These are phyloP conservation scores for Grosmannia serpens DNA, from an alignment of 2,329 filamentous ascomycete species.

Conservation along the genomic window DNA sequence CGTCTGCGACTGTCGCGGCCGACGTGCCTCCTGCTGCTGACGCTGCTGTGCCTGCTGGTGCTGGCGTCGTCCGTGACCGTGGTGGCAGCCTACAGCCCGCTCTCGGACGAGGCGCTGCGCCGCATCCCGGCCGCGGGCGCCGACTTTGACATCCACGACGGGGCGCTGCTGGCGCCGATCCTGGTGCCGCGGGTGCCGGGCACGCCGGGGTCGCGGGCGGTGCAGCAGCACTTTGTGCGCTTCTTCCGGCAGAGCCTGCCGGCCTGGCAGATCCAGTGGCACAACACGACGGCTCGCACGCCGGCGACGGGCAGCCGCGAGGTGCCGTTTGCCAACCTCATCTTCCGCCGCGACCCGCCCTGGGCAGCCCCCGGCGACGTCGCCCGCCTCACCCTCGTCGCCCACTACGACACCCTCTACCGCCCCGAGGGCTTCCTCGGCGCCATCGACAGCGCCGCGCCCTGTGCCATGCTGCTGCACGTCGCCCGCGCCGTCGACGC, in stretches of 20 bases:
- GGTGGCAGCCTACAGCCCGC: conserved; percentile 30
- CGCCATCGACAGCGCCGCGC: conserved; percentile 84
- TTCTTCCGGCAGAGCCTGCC: conserved; percentile 71
- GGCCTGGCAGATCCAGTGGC: conserved; percentile 67
- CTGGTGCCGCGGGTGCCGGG: conserved; percentile 81
- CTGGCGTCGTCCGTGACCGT: conserved; percentile 11
- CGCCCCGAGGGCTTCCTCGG: conserved; percentile 79
- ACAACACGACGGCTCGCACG: conserved; percentile 82
- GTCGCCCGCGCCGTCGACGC: conserved; percentile 68
- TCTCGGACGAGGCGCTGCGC: conserved; percentile 66
- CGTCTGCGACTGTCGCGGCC: neutral
- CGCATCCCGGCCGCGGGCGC: conserved; percentile 58
- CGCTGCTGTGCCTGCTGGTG: conserved; percentile 8
- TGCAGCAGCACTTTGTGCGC: conserved; percentile 69
- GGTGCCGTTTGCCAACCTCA: conserved; percentile 77
- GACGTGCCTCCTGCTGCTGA: neutral
- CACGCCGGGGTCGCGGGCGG: conserved; percentile 59
- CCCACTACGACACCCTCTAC: conserved; percentile 85
- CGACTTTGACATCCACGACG: conserved; percentile 69
- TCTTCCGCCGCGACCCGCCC: conserved; percentile 79
- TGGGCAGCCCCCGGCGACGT: conserved; percentile 66
- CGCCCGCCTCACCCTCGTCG: conserved; percentile 71
- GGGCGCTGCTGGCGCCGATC: conserved; percentile 73
- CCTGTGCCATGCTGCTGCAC: conserved; percentile 89
- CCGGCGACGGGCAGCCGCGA: conserved; percentile 59